These are phyloP conservation scores for Guadua angustifolia DNA, from an alignment of 176 grass and related monocot species.

Conservation along the genomic window DNA sequence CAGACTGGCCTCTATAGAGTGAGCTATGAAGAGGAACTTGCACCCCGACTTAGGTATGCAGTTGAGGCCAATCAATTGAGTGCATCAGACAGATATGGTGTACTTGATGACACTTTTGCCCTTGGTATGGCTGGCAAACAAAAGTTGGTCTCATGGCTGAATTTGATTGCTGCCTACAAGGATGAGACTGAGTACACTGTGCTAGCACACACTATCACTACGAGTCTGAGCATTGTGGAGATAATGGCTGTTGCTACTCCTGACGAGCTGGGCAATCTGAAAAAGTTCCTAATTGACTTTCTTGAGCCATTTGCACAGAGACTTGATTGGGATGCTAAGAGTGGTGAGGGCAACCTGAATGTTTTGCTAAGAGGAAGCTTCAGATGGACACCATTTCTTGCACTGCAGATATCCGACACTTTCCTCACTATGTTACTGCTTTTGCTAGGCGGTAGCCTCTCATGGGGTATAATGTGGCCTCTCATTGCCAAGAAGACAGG, in stretches of 20 bases:
- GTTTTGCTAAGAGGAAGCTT: conserved; percentile 86
- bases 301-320: conserved; percentile 70
- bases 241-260: conserved; percentile 75
- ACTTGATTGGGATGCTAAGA: conserved; percentile 84
- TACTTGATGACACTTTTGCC: conserved; percentile 85
- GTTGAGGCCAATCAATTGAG: conserved; percentile 71
- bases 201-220: conserved; percentile 62
- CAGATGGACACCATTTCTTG: too few species aligned
- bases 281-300: conserved; percentile 81
- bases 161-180: conserved; percentile 72
- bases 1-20: conserved; percentile 93
- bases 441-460: conserved; percentile 62
- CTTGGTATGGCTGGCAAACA: conserved; percentile 90
- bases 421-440: too few species aligned
- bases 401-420: too few species aligned
- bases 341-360: conserved; percentile 68
- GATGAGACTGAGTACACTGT: conserved; percentile 83
- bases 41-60: conserved; percentile 64
- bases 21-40: conserved; percentile 83
- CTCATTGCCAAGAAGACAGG: conserved; percentile 65
- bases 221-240: conserved; percentile 60
- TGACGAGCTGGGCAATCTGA: conserved; percentile 63
- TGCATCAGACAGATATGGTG: conserved; percentile 83
- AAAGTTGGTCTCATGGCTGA: conserved; percentile 68
- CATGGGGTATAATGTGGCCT: conserved; percentile 80